Conservation (phyloP, 2,329 filamentous ascomycete genomes). For the Microdochium nivale region DNA sequence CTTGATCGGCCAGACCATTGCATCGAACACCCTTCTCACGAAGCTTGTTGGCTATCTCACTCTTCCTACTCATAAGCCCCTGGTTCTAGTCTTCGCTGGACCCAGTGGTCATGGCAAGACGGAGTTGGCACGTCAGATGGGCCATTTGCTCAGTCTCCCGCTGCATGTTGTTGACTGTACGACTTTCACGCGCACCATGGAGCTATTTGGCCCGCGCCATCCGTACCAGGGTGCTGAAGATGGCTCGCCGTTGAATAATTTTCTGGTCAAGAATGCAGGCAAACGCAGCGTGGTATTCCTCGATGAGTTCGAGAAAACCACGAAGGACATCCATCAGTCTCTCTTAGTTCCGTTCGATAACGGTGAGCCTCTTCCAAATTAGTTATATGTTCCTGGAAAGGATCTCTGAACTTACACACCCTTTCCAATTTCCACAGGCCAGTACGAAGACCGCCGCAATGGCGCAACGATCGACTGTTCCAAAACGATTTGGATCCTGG, state of each 20-base stretch:
- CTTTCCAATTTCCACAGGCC: constrained; percentile 8
- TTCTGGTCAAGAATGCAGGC: constrained; percentile 26
- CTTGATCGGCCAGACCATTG: background rate
- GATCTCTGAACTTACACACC: background rate
- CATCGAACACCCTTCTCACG: background rate
- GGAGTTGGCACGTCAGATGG: constrained; percentile 32
- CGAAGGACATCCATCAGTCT: constrained; percentile 26
- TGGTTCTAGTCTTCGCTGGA: constrained; percentile 33
- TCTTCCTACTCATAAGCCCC: constrained; percentile 16
- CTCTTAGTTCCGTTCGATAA: constrained; percentile 34
- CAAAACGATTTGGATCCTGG: constrained; percentile 39
- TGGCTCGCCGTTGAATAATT: constrained; percentile 37
- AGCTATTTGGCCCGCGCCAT: constrained; percentile 31
- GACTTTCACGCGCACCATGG: constrained; percentile 22
- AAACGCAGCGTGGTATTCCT: constrained; percentile 34
- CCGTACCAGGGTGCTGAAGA: constrained; percentile 23
- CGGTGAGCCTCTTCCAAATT: constrained; percentile 18
- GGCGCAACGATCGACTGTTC: constrained; percentile 25
- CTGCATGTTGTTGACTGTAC: constrained; percentile 30
- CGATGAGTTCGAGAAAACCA: constrained; percentile 43
- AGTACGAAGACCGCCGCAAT: constrained; percentile 30
- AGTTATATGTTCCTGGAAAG: background rate
- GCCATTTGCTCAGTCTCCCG: constrained; percentile 26
- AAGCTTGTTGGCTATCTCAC: constrained; percentile 17
- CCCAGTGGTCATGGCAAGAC: constrained; percentile 41